These are phyloP conservation scores for Leccinum pachyderme DNA, from an alignment of 1,284 basidiomycete genomes.

Conservation along the genomic window DNA sequence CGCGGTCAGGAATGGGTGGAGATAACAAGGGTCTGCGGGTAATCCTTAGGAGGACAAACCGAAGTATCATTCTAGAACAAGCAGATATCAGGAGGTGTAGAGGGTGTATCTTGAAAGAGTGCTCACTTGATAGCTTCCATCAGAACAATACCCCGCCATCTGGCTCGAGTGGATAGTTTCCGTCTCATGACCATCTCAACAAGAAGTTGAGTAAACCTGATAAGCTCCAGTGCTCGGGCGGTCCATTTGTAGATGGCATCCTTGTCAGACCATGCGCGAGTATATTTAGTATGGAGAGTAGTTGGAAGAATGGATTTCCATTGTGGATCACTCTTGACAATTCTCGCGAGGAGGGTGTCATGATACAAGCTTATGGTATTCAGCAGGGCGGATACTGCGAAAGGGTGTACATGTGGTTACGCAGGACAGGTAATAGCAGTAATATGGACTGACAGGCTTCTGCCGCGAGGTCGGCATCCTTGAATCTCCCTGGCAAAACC, in stretches of 20 bases:
- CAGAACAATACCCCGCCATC: slow-evolving; percentile 72
- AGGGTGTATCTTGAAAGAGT: background rate
- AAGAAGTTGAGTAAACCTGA: slow-evolving; percentile 78
- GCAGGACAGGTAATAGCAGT: slow-evolving; percentile 9
- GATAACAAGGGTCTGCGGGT: slow-evolving; percentile 74
- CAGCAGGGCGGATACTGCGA: slow-evolving; percentile 65
- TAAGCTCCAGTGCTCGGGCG: slow-evolving; percentile 68
- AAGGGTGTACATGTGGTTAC: slow-evolving; percentile 16
- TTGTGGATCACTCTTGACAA: slow-evolving; percentile 60
- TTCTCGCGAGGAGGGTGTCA: slow-evolving; percentile 74
- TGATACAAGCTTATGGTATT: slow-evolving; percentile 85
- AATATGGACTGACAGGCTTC: slow-evolving; percentile 74
- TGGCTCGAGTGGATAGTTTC: slow-evolving; percentile 56
- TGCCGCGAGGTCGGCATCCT: slow-evolving; percentile 92
- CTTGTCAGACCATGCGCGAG: slow-evolving; percentile 76
- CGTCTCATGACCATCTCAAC: slow-evolving; percentile 84
- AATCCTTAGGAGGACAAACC: slow-evolving; percentile 65
- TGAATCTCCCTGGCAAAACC: slow-evolving; percentile 94
- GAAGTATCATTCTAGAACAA: slow-evolving; percentile 61
- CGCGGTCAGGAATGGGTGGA: slow-evolving; percentile 80
- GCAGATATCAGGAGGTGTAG: slow-evolving; percentile 7
- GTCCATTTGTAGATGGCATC: slow-evolving; percentile 71
- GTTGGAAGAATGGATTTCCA: slow-evolving; percentile 68
- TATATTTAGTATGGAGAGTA: slow-evolving; percentile 75
- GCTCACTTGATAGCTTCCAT: slow-evolving; percentile 81